A percentile compares a stretch with the other conserved stretches of the same genome.
These are phyloP conservation scores for Mycosphaerella arachidis DNA, from an alignment of 2,329 filamentous ascomycete genomes.

Conservation along the genomic window DNA sequence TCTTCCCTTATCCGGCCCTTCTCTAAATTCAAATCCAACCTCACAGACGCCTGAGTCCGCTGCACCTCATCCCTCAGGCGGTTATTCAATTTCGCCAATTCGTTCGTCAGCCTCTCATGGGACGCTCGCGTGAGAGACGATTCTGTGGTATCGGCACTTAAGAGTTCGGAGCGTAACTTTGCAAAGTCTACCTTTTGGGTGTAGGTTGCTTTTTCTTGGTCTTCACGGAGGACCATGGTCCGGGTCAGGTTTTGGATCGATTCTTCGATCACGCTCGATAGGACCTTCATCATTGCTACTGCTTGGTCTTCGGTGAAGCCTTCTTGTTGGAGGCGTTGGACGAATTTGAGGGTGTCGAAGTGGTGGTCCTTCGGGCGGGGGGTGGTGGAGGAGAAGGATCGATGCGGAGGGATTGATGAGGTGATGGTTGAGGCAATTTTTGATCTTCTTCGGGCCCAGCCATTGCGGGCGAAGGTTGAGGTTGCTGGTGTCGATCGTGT, in stretches of 20 bases:
- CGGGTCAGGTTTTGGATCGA: slow-evolving; percentile 95
- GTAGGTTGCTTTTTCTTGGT: slow-evolving; percentile 73
- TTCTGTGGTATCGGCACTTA: slow-evolving; percentile 88
- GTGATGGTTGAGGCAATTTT: slow-evolving; percentile 4
- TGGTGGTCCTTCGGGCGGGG: slow-evolving; percentile 72
- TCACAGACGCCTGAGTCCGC: slow-evolving; percentile 85
- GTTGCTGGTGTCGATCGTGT: slow-evolving; percentile 19
- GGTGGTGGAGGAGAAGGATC: slow-evolving; percentile 63
- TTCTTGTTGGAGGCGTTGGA: slow-evolving; percentile 81
- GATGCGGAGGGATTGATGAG: slow-evolving; percentile 4
- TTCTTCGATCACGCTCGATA: slow-evolving; percentile 96
- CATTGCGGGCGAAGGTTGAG: slow-evolving; percentile 17
- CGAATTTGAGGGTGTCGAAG: slow-evolving; percentile 97
- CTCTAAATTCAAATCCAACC: slow-evolving; percentile 89
- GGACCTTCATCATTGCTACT: slow-evolving; percentile 96
- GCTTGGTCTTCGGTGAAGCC: slow-evolving; percentile 95
- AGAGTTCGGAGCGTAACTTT: slow-evolving; percentile 88
- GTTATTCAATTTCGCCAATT: slow-evolving; percentile 88
- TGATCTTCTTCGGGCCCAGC: slow-evolving; percentile 17
- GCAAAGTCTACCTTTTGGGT: slow-evolving; percentile 95
- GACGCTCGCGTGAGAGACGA: slow-evolving; percentile 80
- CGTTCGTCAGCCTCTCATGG: slow-evolving; percentile 89
- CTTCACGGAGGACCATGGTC: slow-evolving; percentile 96
- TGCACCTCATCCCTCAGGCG: slow-evolving; percentile 89
- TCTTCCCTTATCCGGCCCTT: slow-evolving; percentile 96